These are phyloP conservation scores for Debaryomyces tyrocola DNA, from an alignment of 805 yeast genomes.

Conservation along the genomic window DNA sequence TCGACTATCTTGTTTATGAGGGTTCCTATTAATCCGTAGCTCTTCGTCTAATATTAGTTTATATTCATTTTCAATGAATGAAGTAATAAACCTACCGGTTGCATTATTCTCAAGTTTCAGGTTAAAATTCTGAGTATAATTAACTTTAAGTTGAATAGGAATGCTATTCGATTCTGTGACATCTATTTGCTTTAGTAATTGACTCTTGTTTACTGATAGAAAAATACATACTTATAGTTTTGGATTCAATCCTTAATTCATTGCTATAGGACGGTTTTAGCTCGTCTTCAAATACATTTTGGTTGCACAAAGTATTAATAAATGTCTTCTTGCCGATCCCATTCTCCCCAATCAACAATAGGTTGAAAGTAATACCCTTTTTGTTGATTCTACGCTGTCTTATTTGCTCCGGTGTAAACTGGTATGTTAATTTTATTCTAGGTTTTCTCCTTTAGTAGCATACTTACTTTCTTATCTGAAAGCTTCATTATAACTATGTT, in stretches of 20 bases:
- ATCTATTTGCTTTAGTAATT: slow-evolving; percentile 5
- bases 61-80: slow-evolving; percentile 77
- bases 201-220: neutral
- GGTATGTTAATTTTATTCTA: neutral
- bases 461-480: neutral
- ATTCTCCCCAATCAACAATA: slow-evolving; percentile 38
- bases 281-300: slow-evolving; percentile 30
- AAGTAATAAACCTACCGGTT: slow-evolving; percentile 39
- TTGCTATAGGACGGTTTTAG: slow-evolving; percentile 29
- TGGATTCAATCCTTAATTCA: slow-evolving; percentile 11
- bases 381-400: slow-evolving; percentile 18
- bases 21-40: slow-evolving; percentile 21
- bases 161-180: slow-evolving; percentile 9
- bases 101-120: slow-evolving; percentile 18
- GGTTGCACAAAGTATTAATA: slow-evolving; percentile 71
- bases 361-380: slow-evolving; percentile 23
- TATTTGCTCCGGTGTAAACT: slow-evolving; percentile 20
- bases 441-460: neutral
- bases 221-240: slow-evolving; percentile 9
- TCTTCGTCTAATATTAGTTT: slow-evolving; percentile 72
- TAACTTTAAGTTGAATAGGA: slow-evolving; percentile 20
- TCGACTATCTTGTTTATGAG: slow-evolving; percentile 51
- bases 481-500: neutral
- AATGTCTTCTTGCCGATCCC: slow-evolving; percentile 69
- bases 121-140: slow-evolving; percentile 25